A percentile compares a stretch with the other conserved stretches of the same genome.
These are phyloP conservation scores for Vitis riparia DNA, from an alignment of 164 flowering plant species.

Conservation along the genomic window DNA sequence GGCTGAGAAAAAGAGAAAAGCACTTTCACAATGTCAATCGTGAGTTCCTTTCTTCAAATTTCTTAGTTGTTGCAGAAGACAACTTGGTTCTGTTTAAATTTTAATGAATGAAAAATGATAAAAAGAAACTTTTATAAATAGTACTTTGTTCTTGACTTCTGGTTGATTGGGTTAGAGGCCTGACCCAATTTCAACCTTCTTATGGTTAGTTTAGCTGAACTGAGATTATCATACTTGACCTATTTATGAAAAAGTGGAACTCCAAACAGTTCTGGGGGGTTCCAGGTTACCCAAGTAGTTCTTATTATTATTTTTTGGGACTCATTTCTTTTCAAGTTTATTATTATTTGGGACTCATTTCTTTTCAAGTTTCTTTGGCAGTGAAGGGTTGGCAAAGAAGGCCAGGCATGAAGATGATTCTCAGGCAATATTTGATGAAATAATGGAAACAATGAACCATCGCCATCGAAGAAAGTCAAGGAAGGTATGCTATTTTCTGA, in stretches of 20 bases:
- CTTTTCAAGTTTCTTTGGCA: conserved; percentile 9
- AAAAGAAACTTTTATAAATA: too few relatives aligned
- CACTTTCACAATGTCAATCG: conserved; percentile 22
- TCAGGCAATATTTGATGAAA: conserved; percentile 48
- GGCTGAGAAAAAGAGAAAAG: conserved; percentile 65
- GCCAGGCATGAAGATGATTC: conserved; percentile 39
- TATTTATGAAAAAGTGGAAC: too few relatives aligned
- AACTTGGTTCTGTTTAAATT: background rate
- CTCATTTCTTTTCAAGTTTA: background rate
- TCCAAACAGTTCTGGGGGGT: too few relatives aligned
- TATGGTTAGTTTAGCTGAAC: too few relatives aligned
- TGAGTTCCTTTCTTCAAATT: background rate
- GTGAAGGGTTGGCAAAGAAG: conserved; percentile 52
- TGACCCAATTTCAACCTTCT: too few relatives aligned
- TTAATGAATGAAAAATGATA: too few relatives aligned
- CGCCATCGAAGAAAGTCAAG: conserved; percentile 41
- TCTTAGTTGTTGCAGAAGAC: background rate
- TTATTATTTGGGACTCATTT: background rate
- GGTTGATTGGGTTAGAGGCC: too few relatives aligned
- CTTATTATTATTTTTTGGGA: background rate
- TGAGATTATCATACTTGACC: too few relatives aligned
- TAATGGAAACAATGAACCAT: conserved; percentile 54
- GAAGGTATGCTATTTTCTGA: conserved; percentile 37
- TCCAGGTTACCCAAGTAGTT: too few relatives aligned
- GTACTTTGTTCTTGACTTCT: too few relatives aligned